Evolutionary conservation across 148 eudicot genomes (phyloP).

Genomic region (Cornus kousa): DNA sequence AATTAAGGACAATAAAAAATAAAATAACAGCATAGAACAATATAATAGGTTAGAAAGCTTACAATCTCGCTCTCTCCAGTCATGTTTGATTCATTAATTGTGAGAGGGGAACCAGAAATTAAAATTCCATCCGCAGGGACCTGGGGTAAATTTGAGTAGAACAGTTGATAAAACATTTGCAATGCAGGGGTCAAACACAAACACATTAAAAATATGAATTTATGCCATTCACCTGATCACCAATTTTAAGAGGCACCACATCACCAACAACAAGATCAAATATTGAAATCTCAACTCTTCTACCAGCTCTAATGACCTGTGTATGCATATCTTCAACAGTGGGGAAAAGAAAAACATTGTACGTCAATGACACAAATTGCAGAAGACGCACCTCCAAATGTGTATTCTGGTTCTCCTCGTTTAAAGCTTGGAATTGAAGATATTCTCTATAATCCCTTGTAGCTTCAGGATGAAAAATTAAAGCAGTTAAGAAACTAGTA

Average conservation of each 20-base stretch:
- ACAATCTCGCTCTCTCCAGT: constrained; percentile 91
- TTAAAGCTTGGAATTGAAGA: constrained; percentile 70
- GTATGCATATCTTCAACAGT: not conserved
- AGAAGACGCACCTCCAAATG: constrained; percentile 62
- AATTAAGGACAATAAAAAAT: not conserved
- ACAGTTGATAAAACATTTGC: not conserved
- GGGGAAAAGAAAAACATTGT: not conserved
- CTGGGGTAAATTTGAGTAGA: constrained; percentile 18
- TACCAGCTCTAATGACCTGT: constrained; percentile 72
- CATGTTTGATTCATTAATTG: constrained; percentile 89
- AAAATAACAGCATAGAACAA: not conserved
- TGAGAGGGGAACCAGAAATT: constrained; percentile 64
- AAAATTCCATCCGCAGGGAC: constrained; percentile 86
- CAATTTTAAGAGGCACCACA: constrained; percentile 69
- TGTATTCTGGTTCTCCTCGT: constrained; percentile 83
- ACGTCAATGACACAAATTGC: not conserved
- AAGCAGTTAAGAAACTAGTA: too few species aligned
- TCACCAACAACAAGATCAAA: constrained; percentile 84
- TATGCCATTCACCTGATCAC: constrained; percentile 64
- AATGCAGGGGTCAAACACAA: not conserved
- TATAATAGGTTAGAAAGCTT: constrained; percentile 12
- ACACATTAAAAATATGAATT: constrained; percentile 1
- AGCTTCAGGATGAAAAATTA: constrained; percentile 49
- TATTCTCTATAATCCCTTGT: constrained; percentile 76
- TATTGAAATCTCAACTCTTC: constrained; percentile 62